Base-by-base conservation (phyloP, 1,284 basidiomycete genomes). In the Takashimella tepidaria region DNA sequence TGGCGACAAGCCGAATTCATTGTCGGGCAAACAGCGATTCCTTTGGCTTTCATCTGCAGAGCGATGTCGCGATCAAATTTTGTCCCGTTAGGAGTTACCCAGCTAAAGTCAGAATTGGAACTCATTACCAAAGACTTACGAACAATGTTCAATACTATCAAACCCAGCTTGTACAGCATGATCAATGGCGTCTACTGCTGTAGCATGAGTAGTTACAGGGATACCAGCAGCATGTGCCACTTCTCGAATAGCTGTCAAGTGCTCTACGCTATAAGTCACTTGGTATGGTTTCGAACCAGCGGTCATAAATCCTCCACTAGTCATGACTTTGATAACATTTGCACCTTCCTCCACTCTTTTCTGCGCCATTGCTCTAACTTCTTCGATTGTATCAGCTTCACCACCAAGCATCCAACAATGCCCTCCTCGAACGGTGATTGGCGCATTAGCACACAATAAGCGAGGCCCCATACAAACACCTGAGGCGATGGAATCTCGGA, bases 131-230 rank as follows among this genome's bases (percentile, higher is more conserved):
- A n/a, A n/a, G n/a, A 37, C 31, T 8, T 37, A 37, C 31, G 31
- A 37, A 19, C 45, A 47, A 47, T 47, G 45, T 47, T 47, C 45
- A 24, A 47, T 47, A 23, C 21, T 23, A 47, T 47, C 45, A 16
- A 47, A 19, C 16, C 45, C 45, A 13, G 45, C 45, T 19, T 47
- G 21, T 12, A 47, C 45, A 24, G 45, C 45, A 23, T 26, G 21
- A 23, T 47, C 19, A 19, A 47, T 47, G 5, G 21, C 11, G 16
- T 12, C 11, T 16, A 26, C 26, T 26, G 21, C 11, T 13, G 45
- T 47, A n/a, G 45, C 45, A 24, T 47, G 45, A 11, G 45, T 47
- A 5, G 45, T 47, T 5, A 47, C 45, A 5, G 45, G 45, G 26
- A 47, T 26, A 5, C 45, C 45, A 47, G 19, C 16, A 23, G 21